Evolutionary conservation across 2,329 filamentous ascomycete genomes (phyloP).

Genomic region (Corynespora cassiicola): DNA sequence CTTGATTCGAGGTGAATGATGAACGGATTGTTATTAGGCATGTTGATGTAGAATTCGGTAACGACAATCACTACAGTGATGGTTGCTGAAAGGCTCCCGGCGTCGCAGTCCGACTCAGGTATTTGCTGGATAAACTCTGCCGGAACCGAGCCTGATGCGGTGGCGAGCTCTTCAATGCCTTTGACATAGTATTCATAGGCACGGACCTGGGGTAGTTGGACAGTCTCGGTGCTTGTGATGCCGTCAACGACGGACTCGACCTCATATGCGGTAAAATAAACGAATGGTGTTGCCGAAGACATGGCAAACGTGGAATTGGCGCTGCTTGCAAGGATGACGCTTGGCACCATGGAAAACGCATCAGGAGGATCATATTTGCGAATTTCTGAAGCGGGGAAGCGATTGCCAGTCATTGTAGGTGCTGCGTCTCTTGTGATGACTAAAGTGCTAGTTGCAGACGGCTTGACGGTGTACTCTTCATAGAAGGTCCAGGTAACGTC

Average conservation of each 20-base stretch:
- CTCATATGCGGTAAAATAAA: conserved; percentile 53
- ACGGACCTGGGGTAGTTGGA: conserved; percentile 42
- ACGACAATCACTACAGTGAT: conserved; percentile 53
- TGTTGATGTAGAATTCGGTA: conserved; percentile 42
- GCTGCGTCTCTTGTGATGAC: conserved; percentile 31
- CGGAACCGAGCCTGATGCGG: conserved; percentile 40
- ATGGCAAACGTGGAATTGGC: conserved; percentile 4
- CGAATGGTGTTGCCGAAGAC: conserved; percentile 47
- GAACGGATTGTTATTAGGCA: conserved; percentile 21
- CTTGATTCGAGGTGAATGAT: conserved; percentile 37
- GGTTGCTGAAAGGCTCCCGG: conserved; percentile 46
- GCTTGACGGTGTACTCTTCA: conserved; percentile 31
- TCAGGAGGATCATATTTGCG: too few species aligned
- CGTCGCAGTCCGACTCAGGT: conserved; percentile 35
- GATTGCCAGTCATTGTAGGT: too few species aligned
- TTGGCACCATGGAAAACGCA: too few species aligned
- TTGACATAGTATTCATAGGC: conserved; percentile 46
- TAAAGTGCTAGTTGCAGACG: conserved; percentile 38
- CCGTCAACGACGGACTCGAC: conserved; percentile 43
- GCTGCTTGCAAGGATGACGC: too few species aligned
- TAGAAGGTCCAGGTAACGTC: conserved; percentile 28
- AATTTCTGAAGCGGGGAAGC: too few species aligned
- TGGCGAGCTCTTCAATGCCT: conserved; percentile 28
- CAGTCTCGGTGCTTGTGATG: conserved; percentile 38
- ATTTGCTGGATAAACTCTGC: conserved; percentile 45